Evolutionary conservation across 108 stramenopile genomes (phyloP), one percentile per base, ranked within the genome.

Genomic region (Craspedostauros australis): DNA sequence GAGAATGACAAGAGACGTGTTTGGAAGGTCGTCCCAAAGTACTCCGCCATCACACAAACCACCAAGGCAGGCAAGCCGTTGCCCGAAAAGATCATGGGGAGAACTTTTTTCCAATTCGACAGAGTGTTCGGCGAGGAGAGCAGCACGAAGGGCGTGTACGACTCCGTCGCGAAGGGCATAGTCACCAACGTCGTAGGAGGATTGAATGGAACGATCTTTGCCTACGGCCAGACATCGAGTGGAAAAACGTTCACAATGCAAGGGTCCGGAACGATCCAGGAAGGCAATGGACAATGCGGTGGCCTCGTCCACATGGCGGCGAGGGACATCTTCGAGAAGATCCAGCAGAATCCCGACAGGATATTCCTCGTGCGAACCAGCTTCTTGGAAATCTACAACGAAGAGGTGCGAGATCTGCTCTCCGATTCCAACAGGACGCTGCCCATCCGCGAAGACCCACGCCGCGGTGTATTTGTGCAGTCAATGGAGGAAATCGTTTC

Each of bases 311-410:
- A 91, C 57, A 76, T 92, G 84, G 91, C 91, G 4, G 94, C 84
- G 0, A 66, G 30, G 1, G 88, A 92, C 48, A 92, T 92, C 19
- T 92, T 91, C 50, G 30, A 54, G 38, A 69, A 82, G 22, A 88
- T 92, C 57, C 57, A 69, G 31, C 62, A 72, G 22, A 62, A 67
- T 18, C 50, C 68, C 11, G 70, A 84, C 23, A 68, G 86, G 9
- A 69, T 77, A 19, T 96, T 94, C 67, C 50, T 94, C 8, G 76
- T 96, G 19, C 78, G 95, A 28, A 92, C 93, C 1, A 94, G 92
- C 20, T 99, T 95, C 57, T 72, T 99, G 46, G 99, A 99, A 61
- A 98, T 99, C 47, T 99, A 99, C 77, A 98, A 99, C 64, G 99
- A 99, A 70, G 90, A 96, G 45, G 94, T 99, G 4, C 65, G 94